Evolutionary conservation across 2,329 filamentous ascomycete genomes (phyloP), one percentile per base, ranked within the genome.

Genomic region (Blumeria graminis): DNA sequence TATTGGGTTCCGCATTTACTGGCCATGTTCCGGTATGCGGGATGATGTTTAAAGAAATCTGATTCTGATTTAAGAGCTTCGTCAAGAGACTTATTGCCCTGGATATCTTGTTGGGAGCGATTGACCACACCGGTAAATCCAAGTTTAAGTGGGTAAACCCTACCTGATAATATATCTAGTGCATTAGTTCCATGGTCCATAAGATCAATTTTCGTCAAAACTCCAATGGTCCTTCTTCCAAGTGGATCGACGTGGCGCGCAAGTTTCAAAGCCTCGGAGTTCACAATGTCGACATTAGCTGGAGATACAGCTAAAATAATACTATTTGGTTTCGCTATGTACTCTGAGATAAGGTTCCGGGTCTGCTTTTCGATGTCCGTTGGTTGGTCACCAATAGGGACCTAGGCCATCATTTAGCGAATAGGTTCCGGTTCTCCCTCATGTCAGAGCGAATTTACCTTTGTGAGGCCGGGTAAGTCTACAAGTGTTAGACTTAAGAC

Each of bases 121-220:
- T 98, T 98, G 65, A 98, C 90, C 14, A 96, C 89, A 59, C 92
- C 92, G 63, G 98, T 96, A 68, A 96, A 98, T 33, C 92, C 92
- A 60, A 98, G 78, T 71, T 96, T 98, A 63, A 98, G 69, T 8
- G 92, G 92, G 69, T 98, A 98, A 3, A 98, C 92, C 32, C 92
- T 82, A 3, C 92, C 92, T 6, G 90, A 93, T n/a, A 98, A 76
- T 63, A 98, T 98, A 66, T 98, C 92, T 63, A 98, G 76, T 14
- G 92, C 92, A 66, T 98, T 96, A 57, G 92, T 98, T 60, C 92
- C 92, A 66, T 98, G 90, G 66, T 98, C 92, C 92, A 98, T 98
- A 57, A 98, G 73, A 68, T 98, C 92, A 61, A 98, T 74, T 72
- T 98, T 98, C 59, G 92, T 96, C 58, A 98, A 76, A 57, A 98